Conservation (phyloP, 768 basidiomycete species). For the Mycena amicta region DNA sequence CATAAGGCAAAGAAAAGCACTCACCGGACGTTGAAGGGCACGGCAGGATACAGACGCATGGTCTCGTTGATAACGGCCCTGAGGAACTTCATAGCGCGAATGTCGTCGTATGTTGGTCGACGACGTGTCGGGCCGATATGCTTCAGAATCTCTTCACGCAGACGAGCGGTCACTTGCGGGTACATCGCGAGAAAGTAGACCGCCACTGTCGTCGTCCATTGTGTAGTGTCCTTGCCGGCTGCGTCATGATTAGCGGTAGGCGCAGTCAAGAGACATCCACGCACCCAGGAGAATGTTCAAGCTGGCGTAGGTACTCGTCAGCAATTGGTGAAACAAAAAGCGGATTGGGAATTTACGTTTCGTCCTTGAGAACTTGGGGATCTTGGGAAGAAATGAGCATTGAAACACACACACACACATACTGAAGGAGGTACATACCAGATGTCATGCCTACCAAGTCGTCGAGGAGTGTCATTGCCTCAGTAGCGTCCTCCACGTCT, state of each 20-base stretch:
- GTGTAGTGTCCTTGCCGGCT: conserved; percentile 30
- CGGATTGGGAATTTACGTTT: conserved; percentile 35
- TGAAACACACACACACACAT: background rate
- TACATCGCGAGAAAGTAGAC: conserved; percentile 54
- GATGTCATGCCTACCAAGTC: conserved; percentile 55
- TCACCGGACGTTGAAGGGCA: conserved; percentile 57
- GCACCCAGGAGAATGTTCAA: conserved; percentile 50
- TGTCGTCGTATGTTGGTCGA: conserved; percentile 56
- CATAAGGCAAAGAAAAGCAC: background rate
- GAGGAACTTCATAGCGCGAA: conserved; percentile 64
- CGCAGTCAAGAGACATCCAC: no score
- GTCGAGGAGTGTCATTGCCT: conserved; percentile 56
- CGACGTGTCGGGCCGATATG: conserved; percentile 50
- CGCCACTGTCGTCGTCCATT: conserved; percentile 36
- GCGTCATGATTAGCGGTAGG: no score
- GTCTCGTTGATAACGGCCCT: conserved; percentile 70
- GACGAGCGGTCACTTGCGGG: conserved; percentile 45
- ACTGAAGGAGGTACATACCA: conserved; percentile 34
- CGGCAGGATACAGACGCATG: conserved; percentile 56
- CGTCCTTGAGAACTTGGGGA: conserved; percentile 51
- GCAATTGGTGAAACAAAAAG: background rate
- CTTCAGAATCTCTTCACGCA: conserved; percentile 58
- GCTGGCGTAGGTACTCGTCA: conserved; percentile 22
- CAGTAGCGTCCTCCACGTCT: conserved; percentile 31
- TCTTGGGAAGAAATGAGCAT: conserved; percentile 27